phyloP scores from a whole-genome alignment of 1,139 yeast species.

The Saccharomyces hybrid region DNA sequence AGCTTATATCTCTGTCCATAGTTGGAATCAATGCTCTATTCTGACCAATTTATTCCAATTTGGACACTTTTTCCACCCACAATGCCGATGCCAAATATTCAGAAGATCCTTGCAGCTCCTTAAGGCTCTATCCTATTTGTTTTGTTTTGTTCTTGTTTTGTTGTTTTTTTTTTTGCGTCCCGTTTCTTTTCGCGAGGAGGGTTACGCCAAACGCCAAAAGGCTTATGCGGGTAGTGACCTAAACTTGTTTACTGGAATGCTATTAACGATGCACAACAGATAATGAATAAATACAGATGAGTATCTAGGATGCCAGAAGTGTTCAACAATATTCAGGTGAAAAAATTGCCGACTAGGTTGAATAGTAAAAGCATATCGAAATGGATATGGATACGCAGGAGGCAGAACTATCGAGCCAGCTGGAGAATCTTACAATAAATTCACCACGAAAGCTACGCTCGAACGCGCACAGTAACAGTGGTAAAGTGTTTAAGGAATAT shows the following conservation, averaged over 20 bases:
- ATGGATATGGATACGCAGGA: not conserved
- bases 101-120: not conserved
- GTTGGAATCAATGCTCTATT: not conserved
- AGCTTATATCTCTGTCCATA: not conserved
- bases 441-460: not conserved
- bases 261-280: not conserved
- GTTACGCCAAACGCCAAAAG: not conserved
- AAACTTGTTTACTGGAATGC: not conserved
- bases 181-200: not conserved
- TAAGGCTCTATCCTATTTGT: not conserved
- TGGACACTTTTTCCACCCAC: not conserved
- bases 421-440: not conserved
- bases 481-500: conserved; percentile 13
- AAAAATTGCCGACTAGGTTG: not conserved
- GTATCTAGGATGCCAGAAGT: not conserved
- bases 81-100: not conserved
- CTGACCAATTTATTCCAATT: not conserved
- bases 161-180: not conserved
- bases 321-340: not conserved
- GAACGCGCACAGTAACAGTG: not conserved
- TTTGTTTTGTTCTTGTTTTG: not conserved
- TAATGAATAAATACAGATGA: not conserved
- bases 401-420: not conserved
- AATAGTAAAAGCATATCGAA: not conserved
- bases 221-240: not conserved